Conservation (phyloP, 352 stramenopile genomes). For the Globisporangium perplexum region DNA sequence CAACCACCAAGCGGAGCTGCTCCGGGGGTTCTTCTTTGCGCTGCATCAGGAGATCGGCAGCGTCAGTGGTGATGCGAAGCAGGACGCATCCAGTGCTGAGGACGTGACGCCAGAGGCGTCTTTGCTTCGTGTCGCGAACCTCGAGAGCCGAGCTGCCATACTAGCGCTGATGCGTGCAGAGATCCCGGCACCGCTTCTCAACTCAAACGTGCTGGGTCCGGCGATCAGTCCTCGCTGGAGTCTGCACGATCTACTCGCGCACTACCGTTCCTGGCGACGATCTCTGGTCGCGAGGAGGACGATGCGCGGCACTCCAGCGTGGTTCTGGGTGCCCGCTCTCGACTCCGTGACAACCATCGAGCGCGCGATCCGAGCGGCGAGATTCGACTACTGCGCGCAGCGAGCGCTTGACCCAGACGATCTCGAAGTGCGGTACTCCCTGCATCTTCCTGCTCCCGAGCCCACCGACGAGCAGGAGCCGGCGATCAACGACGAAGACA, state of each 20-base stretch:
- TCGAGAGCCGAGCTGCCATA: background rate
- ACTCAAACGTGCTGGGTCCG: background rate
- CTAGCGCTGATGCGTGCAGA: conserved; percentile 8
- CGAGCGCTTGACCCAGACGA: background rate
- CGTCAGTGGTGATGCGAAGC: background rate
- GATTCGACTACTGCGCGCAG: background rate
- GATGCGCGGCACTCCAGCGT: background rate
- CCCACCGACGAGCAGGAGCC: background rate
- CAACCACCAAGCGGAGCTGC: background rate
- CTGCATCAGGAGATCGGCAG: background rate
- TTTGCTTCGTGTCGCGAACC: background rate
- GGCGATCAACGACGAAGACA: background rate
- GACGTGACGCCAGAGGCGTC: background rate
- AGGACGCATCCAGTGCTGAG: background rate
- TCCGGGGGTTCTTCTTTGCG: background rate
- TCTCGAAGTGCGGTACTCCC: background rate
- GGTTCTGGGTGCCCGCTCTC: conserved; percentile 10
- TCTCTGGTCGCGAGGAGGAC: background rate
- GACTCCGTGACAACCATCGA: background rate
- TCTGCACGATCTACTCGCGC: conserved; percentile 3
- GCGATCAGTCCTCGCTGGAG: background rate
- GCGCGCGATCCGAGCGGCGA: conserved; percentile 1
- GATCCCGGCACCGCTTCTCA: background rate
- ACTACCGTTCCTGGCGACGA: conserved; percentile 1
- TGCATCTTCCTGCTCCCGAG: background rate